Conservation (phyloP, 164 flowering plant genomes). For the Aristolochia californica region DNA sequence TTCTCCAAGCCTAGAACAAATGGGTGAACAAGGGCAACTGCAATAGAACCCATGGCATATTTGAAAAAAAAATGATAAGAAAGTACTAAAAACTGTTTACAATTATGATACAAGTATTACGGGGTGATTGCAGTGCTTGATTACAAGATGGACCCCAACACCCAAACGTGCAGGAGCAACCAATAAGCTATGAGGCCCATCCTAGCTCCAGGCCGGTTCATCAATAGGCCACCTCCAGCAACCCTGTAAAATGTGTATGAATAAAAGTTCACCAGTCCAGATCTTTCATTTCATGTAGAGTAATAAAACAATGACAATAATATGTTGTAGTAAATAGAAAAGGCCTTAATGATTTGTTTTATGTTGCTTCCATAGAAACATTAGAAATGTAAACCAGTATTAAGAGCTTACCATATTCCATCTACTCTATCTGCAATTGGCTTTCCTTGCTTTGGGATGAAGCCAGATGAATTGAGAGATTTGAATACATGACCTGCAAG, state of each 20-base stretch:
- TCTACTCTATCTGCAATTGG: constrained; percentile 76
- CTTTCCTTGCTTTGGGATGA: constrained; percentile 84
- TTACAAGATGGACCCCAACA: constrained; percentile 72
- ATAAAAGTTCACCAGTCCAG: neutral
- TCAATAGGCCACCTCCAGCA: constrained; percentile 65
- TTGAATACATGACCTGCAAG: constrained; percentile 86
- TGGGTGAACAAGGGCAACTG: constrained; percentile 15
- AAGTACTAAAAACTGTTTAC: neutral
- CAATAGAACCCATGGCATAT: constrained; percentile 8
- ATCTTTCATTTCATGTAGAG: neutral
- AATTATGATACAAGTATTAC: constrained; percentile 1
- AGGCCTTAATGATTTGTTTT: no score
- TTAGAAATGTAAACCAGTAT: neutral
- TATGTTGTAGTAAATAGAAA: no score
- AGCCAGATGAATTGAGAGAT: constrained; percentile 78
- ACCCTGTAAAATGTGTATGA: constrained; percentile 45
- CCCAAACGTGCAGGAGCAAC: constrained; percentile 71
- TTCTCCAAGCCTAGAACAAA: constrained; percentile 34
- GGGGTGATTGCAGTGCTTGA: neutral
- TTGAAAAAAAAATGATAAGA: neutral
- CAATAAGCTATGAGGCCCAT: constrained; percentile 71
- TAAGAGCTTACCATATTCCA: constrained; percentile 64
- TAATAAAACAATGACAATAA: neutral
- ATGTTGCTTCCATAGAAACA: neutral
- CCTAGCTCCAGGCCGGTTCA: constrained; percentile 84